phyloP scores from a whole-genome alignment of 768 basidiomycete genomes.

The Lactarius deliciosus region DNA sequence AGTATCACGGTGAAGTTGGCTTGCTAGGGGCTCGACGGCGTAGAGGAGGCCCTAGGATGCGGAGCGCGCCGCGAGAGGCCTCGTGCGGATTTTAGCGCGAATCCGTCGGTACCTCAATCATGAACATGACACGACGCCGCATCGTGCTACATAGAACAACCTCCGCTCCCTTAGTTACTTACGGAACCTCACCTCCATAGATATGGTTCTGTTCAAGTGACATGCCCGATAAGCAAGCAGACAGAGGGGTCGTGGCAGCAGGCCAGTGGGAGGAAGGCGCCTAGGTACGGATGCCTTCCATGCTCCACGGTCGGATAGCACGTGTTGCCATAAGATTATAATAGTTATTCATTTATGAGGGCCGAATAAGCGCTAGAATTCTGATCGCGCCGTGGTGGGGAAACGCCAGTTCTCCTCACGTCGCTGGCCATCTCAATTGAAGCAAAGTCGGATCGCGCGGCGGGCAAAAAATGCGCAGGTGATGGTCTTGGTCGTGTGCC shows the following conservation, averaged over 20 bases:
- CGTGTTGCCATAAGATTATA: not conserved
- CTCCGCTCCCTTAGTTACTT: not conserved
- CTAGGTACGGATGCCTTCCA: no score
- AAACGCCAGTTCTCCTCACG: constrained; percentile 28
- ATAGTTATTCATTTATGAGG: not conserved
- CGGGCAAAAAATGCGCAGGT: constrained; percentile 28
- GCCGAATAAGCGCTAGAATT: not conserved
- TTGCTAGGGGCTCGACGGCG: not conserved
- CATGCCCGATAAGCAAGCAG: not conserved
- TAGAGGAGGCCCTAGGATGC: not conserved
- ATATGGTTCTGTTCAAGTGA: not conserved
- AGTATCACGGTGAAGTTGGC: not conserved
- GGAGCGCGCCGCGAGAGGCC: not conserved
- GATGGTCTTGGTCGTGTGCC: constrained; percentile 28
- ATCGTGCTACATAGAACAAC: not conserved
- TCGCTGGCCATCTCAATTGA: constrained; percentile 24
- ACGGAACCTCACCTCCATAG: not conserved
- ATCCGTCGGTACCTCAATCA: not conserved
- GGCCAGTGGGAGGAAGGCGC: no score
- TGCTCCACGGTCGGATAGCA: no score
- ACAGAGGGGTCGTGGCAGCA: not conserved
- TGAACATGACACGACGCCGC: constrained; percentile 5
- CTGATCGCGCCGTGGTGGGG: constrained; percentile 7
- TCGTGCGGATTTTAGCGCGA: not conserved
- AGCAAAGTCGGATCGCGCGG: constrained; percentile 21